Conservation (phyloP, 768 basidiomycete genomes). For the Piloderma croceum region DNA sequence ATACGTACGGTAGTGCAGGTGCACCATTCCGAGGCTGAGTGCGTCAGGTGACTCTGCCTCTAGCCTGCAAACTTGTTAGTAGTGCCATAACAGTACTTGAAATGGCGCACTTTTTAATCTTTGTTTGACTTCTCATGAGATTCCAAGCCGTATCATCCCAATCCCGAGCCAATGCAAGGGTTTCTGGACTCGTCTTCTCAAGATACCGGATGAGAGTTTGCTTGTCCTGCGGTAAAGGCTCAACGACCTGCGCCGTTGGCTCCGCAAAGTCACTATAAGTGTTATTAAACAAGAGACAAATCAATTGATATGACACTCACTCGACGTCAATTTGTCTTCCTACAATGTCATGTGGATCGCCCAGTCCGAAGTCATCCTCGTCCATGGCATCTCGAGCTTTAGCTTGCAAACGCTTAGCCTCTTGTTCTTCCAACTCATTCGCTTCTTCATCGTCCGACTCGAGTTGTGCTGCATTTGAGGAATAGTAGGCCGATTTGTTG, state of each 20-base stretch:
- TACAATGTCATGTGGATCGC: conserved; percentile 31
- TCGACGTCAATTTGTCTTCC: background rate
- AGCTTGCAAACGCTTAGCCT: conserved; percentile 72
- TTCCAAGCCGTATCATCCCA: conserved; percentile 67
- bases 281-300: background rate
- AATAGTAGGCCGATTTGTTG: conserved; percentile 77
- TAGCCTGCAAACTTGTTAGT: conserved; percentile 32
- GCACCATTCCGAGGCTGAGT: conserved; percentile 64
- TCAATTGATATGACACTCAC: background rate
- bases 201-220: conserved; percentile 57
- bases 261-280: conserved; percentile 34
- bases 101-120: conserved; percentile 48
- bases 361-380: conserved; percentile 83
- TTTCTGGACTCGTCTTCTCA: conserved; percentile 72
- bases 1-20: conserved; percentile 83
- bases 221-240: conserved; percentile 49
- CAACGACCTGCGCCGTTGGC: conserved; percentile 27
- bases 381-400: conserved; percentile 66
- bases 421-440: conserved; percentile 82
- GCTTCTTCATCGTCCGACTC: conserved; percentile 89
- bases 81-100: background rate
- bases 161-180: conserved; percentile 75
- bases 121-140: conserved; percentile 47
- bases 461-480: conserved; percentile 74
- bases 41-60: conserved; percentile 43